Conservation (phyloP, 2,329 filamentous ascomycete species). For the Calonectria leucothoes region DNA sequence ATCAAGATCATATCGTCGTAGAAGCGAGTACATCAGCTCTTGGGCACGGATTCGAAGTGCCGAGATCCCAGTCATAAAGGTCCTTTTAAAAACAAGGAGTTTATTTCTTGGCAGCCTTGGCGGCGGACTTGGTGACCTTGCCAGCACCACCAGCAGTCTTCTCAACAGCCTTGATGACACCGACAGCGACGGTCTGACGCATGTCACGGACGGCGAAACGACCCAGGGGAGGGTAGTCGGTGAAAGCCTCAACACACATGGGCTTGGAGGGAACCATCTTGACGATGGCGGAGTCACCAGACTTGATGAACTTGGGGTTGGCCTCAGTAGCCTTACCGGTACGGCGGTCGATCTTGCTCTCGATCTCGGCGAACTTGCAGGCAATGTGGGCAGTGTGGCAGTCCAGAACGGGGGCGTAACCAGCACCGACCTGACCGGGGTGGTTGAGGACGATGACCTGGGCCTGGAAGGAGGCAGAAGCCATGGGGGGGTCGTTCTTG, state of each 20-base stretch:
- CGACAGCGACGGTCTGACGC: slow-evolving; percentile 89
- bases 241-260: slow-evolving; percentile 99
- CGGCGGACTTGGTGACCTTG: slow-evolving; percentile 79
- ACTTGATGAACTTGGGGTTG: slow-evolving; percentile 99
- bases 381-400: slow-evolving; percentile 99
- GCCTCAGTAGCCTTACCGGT: slow-evolving; percentile 97
- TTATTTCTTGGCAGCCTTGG: slow-evolving; percentile 83
- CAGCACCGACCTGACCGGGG: slow-evolving; percentile 98
- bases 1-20: slow-evolving; percentile 58
- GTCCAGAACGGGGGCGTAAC: slow-evolving; percentile 98
- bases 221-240: slow-evolving; percentile 98
- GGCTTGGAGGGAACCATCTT: slow-evolving; percentile 99
- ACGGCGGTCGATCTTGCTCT: slow-evolving; percentile 99
- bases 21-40: slow-evolving; percentile 55
- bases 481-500: slow-evolving; percentile 98
- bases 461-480: slow-evolving; percentile 94
- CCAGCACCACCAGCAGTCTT: slow-evolving; percentile 68
- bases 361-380: slow-evolving; percentile 99
- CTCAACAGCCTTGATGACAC: slow-evolving; percentile 92
- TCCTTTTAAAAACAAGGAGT: slow-evolving; percentile 44
- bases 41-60: slow-evolving; percentile 39
- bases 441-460: slow-evolving; percentile 99
- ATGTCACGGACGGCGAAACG: slow-evolving; percentile 99
- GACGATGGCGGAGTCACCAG: slow-evolving; percentile 99
- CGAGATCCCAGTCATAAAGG: slow-evolving; percentile 39